These are phyloP conservation scores for Candida insectorum DNA, from an alignment of 805 yeast species.

Conservation along the genomic window DNA sequence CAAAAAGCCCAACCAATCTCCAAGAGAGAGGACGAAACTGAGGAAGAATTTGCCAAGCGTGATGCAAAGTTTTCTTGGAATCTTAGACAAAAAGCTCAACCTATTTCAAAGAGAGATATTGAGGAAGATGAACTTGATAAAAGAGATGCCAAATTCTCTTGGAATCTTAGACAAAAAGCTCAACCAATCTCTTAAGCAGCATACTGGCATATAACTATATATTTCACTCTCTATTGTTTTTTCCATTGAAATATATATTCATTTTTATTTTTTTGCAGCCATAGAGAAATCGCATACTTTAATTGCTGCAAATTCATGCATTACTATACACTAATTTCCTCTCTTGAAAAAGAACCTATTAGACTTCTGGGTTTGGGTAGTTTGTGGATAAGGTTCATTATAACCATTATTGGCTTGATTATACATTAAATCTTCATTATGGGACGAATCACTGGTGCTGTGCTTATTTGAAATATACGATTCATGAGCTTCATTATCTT, in stretches of 20 bases:
- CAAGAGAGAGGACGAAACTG: slow-evolving; percentile 10
- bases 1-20: slow-evolving; percentile 16
- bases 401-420: slow-evolving; percentile 3
- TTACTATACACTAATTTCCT: too few relatives aligned
- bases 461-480: slow-evolving; percentile 10
- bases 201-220: too few relatives aligned
- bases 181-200: slow-evolving; percentile 11
- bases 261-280: too few relatives aligned
- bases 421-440: slow-evolving; percentile 3
- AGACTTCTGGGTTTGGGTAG: too few relatives aligned
- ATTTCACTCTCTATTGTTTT: too few relatives aligned
- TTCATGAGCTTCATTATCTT: slow-evolving; percentile 9
- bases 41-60: slow-evolving; percentile 19
- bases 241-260: too few relatives aligned
- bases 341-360: slow-evolving; percentile 5
- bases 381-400: too few relatives aligned
- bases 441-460: slow-evolving; percentile 10
- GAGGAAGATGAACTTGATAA: slow-evolving; percentile 19
- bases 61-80: slow-evolving; percentile 10
- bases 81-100: slow-evolving; percentile 9
- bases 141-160: slow-evolving; percentile 16
- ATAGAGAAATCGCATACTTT: too few relatives aligned
- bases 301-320: too few relatives aligned
- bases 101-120: slow-evolving; percentile 20
- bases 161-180: slow-evolving; percentile 7